phyloP scores from a whole-genome alignment of 441 rosid species.

The Sinapis alba region DNA sequence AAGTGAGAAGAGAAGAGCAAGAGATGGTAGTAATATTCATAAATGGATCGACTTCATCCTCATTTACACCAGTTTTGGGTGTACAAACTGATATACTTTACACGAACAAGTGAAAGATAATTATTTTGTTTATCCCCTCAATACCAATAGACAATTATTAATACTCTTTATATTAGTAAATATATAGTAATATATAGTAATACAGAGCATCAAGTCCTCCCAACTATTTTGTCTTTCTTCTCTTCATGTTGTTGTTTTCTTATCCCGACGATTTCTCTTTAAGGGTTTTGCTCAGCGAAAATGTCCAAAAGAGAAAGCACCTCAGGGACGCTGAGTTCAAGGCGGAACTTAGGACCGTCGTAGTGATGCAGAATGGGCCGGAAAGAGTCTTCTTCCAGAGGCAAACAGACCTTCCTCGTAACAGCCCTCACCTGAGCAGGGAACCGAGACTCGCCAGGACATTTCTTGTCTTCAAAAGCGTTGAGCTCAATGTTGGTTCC shows the following conservation, averaged over 20 bases:
- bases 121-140: neutral
- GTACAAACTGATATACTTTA: constrained; percentile 10
- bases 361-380: constrained; percentile 97
- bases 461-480: constrained; percentile 98
- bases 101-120: constrained; percentile 6
- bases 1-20: neutral
- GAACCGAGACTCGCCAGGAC: constrained; percentile 86
- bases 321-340: constrained; percentile 93
- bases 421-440: constrained; percentile 97
- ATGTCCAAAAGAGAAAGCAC: constrained; percentile 85
- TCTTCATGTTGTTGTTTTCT: neutral
- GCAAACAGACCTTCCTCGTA: constrained; percentile 78
- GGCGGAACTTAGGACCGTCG: constrained; percentile 98
- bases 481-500: constrained; percentile 90
- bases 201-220: neutral
- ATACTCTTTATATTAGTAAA: neutral
- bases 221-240: neutral
- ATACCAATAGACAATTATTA: constrained; percentile 2
- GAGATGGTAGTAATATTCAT: neutral
- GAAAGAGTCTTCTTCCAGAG: constrained; percentile 95
- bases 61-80: neutral
- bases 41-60: neutral
- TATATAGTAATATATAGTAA: neutral
- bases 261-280: neutral
- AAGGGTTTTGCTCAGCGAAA: constrained; percentile 59